Base-by-base conservation (phyloP, 495 filamentous ascomycete genomes). In the Entonaema liquescens region DNA sequence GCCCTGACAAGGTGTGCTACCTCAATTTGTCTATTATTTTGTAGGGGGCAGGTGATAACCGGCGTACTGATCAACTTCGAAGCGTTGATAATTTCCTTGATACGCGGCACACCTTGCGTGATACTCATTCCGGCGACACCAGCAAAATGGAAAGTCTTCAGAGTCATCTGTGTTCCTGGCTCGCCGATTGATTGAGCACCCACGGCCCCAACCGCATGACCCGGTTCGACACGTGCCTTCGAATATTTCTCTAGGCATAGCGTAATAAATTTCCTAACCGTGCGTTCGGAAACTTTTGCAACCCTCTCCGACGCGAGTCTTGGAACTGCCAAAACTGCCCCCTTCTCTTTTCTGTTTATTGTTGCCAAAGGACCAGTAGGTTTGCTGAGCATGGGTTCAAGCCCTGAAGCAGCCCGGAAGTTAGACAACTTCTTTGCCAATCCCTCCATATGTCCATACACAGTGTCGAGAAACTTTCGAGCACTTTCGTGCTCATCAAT, bases 71-170 rank as follows among this genome's bases (percentile, higher is more conserved):
- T 98, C 47, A 82, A 83, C 78, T 91, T 95, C 9, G 92, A 94
- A 6, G 95, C 95, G 80, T 98, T 98, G 87, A 99, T 99, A 74
- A 99, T 99, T 86, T 99, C 95, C 82, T 98, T 99, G 79, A 99
- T 98, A 88, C 95, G 95, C 2, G 95, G 95, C 1, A 99, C 95
- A 90, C 95, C 95, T 76, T 97, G 93, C 0, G 96, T 99, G 74
- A 98, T 95, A 85, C 92, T 96, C 95, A 99, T 98, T 74, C 94
- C 94, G 25, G 95, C 96, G 68, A 99, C 96, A 91, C 95, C 95
- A 74, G 95, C 95, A 83, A 99, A 99, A 90, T 99, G 95, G 90
- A 99, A 99, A 78, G 95, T 99, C 82, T 98, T 98, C 74, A 99
- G 83, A 2, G 95, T 99, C 96, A 99, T 99, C 80, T 99, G 96